Base-by-base conservation (phyloP, 768 basidiomycete species). In the Pholiota molesta region DNA sequence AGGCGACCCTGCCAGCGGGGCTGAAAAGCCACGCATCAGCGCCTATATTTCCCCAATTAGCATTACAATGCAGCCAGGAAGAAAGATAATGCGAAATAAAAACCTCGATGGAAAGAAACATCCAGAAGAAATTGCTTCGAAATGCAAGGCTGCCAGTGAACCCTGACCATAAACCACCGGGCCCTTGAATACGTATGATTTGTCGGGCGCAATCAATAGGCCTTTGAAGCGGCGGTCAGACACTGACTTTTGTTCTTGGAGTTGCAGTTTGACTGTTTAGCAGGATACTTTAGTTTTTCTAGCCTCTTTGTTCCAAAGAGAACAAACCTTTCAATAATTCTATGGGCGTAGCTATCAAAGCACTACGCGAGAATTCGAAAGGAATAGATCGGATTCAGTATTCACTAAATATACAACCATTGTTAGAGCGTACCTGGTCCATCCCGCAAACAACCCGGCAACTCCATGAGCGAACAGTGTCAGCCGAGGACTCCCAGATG, bases 51-150 rank as follows among this genome's bases (percentile, higher is more conserved):
- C 65, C 65, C 44, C 62, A 40, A 52, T 42, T 52, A 39, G 52
- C 60, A 5, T 37, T 13, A 8, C 3, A 26, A 47, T 47, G 33
- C 59, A 45, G 63, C 42, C 51, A 61, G 39, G 56, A 29, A 16
- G 42, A 35, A 49, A 51, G 57, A 56, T 42, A 52, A 56, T 42
- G 23, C 21, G 31, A 62, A 62, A 57, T 17, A 62, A 71, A 42
- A 42, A 84, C 86, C 80, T 90, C 88, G 64, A 89, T 82, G 28
- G 84, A 85, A 42, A 89, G 78, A 72, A 92, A 94, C 86, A 92
- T 88, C 83, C 86, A 90, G 62, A 89, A 84, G 73, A 93, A 92
- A 75, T 88, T 89, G 60, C 84, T 83, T 53, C 92, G 77, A 72
- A 89, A 92, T 5, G 86, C 81, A 29, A 92, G 77, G 64, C 88